Conservation (phyloP, 225 moss, liverwort and hornwort species). For the Pseudisothecium myosuroides region DNA sequence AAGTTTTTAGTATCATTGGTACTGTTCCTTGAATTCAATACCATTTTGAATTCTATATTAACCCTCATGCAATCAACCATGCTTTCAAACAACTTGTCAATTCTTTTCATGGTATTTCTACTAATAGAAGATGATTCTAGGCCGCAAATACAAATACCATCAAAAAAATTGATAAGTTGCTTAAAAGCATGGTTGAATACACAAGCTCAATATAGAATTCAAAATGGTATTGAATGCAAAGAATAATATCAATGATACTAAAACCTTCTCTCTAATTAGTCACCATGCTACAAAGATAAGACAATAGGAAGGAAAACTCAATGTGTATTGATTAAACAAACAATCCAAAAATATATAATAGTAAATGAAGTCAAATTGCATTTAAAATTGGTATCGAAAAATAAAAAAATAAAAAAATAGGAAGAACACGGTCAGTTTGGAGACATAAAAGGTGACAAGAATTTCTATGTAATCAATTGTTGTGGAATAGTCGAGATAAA, state of each 20-base stretch:
- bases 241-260: neutral
- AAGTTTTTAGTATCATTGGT: neutral
- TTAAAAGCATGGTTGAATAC: neutral
- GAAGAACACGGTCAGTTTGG: rapidly evolving
- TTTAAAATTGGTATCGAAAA: neutral
- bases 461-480: neutral
- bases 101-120: neutral
- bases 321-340: neutral
- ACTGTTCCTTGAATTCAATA: neutral
- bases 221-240: neutral
- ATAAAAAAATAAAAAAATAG: no score
- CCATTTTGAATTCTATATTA: neutral
- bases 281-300: rapidly evolving
- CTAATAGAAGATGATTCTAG: no score
- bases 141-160: no score
- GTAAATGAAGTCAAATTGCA: no score
- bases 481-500: neutral
- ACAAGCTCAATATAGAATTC: neutral
- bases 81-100: neutral
- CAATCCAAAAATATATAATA: neutral
- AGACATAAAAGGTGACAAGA: neutral
- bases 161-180: neutral
- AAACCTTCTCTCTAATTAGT: neutral
- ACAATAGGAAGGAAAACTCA: neutral
- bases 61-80: rapidly evolving